phyloP scores from a whole-genome alignment of 176 grass and related monocot species.

The Bothriochloa decipiens region DNA sequence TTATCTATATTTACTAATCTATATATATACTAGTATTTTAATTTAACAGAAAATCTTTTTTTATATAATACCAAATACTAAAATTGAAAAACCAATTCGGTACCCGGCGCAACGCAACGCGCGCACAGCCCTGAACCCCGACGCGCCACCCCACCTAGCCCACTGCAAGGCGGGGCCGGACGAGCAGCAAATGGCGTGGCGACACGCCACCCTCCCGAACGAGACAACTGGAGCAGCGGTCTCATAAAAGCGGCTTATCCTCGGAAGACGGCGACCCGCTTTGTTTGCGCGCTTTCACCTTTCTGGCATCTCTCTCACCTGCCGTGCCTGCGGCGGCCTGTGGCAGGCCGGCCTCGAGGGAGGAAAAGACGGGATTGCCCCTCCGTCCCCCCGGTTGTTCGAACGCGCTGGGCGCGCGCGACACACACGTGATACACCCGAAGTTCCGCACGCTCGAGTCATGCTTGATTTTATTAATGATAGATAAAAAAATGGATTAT shows the following conservation, averaged over 20 bases:
- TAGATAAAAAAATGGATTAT: no score
- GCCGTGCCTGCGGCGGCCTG: no score
- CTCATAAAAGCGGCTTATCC: neutral
- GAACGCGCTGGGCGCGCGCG: neutral
- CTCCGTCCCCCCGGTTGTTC: neutral
- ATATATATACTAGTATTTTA: no score
- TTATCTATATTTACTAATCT: no score
- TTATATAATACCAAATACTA: no score
- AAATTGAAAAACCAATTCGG: no score
- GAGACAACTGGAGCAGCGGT: neutral
- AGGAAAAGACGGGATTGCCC: neutral
- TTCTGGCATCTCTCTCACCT: neutral
- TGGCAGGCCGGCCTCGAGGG: neutral
- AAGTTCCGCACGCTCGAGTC: no score
- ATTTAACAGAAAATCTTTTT: no score
- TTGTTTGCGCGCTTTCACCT: neutral
- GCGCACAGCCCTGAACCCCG: neutral
- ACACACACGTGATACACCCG: neutral
- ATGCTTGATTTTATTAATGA: no score
- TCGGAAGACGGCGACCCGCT: neutral
- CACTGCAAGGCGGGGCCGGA: neutral
- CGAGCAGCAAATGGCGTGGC: neutral
- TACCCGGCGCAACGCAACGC: no score
- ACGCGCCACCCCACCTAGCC: neutral
- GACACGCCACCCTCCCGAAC: neutral